These are phyloP conservation scores for Paracoccidioides brasiliensis DNA, from an alignment of 2,329 filamentous ascomycete species.

Conservation along the genomic window DNA sequence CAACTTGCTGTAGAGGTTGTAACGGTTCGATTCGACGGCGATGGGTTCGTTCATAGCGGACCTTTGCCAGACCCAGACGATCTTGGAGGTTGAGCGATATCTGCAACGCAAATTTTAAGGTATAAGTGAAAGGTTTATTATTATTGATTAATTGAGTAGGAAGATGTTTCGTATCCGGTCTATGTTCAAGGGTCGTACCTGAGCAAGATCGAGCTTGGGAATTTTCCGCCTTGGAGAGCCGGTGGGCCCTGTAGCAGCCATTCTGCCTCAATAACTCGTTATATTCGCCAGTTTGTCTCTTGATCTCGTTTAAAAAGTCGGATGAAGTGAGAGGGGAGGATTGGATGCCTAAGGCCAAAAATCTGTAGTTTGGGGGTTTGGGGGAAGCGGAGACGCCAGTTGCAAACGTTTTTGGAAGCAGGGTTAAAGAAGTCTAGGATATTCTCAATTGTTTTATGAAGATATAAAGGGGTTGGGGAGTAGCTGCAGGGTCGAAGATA, in stretches of 20 bases:
- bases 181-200: slow-evolving; percentile 20
- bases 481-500: no score
- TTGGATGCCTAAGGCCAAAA: neutral
- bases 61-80: slow-evolving; percentile 85
- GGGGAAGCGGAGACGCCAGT: neutral
- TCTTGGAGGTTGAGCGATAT: slow-evolving; percentile 89
- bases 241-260: slow-evolving; percentile 20
- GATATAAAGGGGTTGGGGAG: no score
- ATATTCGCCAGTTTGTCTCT: neutral
- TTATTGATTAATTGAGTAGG: no score
- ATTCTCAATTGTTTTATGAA: no score
- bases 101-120: slow-evolving; percentile 35
- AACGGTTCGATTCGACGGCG: slow-evolving; percentile 66
- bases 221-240: slow-evolving; percentile 26
- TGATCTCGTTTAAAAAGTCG: neutral
- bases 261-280: slow-evolving; percentile 9
- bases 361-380: neutral
- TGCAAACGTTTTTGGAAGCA: no score
- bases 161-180: no score
- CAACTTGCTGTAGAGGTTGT: slow-evolving; percentile 66
- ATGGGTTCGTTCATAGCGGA: slow-evolving; percentile 94
- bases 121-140: no score
- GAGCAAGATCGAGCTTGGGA: slow-evolving; percentile 30
- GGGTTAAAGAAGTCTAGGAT: no score
- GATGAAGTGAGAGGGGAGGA: slow-evolving; percentile 8